Conservation (phyloP, 2,329 filamentous ascomycete genomes). For the Xylaria sp. region DNA sequence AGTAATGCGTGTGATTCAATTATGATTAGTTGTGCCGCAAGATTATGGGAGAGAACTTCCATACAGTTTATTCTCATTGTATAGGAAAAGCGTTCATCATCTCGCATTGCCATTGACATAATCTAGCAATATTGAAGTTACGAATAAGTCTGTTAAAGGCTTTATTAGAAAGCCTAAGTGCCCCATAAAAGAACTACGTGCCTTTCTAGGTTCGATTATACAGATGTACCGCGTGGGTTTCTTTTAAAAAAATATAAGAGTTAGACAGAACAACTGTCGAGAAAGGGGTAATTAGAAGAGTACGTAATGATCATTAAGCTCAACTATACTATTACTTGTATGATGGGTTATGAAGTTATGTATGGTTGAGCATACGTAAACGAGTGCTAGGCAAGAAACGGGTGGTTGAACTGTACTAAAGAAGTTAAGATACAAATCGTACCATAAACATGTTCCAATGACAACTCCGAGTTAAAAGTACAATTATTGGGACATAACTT, state of each 20-base stretch:
- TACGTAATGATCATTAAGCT: no score
- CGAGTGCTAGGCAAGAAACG: neutral
- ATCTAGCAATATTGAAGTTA: neutral
- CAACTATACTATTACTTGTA: no score
- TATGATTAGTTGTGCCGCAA: neutral
- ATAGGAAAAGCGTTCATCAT: neutral
- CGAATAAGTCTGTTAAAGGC: neutral
- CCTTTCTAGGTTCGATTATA: neutral
- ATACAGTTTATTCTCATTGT: neutral
- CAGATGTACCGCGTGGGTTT: no score
- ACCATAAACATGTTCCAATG: neutral
- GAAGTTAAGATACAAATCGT: neutral
- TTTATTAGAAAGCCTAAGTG: neutral
- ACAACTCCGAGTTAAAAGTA: no score
- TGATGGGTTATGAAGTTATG: no score
- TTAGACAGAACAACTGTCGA: no score
- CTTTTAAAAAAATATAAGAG: no score
- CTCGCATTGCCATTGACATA: neutral
- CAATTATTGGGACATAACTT: no score
- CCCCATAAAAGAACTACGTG: neutral
- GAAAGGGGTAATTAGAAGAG: no score
- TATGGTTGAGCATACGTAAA: neutral
- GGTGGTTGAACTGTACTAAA: neutral
- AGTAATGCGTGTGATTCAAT: neutral
- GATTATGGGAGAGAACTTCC: neutral